A percentile compares a stretch with the other conserved stretches of the same genome.
phyloP scores from a whole-genome alignment of 2,329 filamentous ascomycete genomes.

The Paracoccidioides brasiliensis region DNA sequence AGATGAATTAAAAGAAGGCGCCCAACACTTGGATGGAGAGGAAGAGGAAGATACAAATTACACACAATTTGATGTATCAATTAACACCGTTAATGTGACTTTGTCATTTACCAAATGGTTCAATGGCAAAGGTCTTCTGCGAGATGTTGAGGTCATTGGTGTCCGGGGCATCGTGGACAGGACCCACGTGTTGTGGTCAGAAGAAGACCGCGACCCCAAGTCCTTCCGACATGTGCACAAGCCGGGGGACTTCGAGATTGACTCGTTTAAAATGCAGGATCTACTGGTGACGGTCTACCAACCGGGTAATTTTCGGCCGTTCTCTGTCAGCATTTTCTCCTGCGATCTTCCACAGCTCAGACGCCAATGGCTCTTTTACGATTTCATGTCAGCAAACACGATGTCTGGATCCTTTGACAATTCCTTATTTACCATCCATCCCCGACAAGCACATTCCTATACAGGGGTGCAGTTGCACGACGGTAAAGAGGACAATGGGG shows the following conservation, averaged over 20 bases:
- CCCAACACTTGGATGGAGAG: slow-evolving; percentile 15
- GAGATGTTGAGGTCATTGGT: slow-evolving; percentile 87
- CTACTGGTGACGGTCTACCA: slow-evolving; percentile 84
- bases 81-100: slow-evolving; percentile 91
- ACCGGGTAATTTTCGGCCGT: slow-evolving; percentile 81
- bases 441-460: slow-evolving; percentile 73
- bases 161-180: slow-evolving; percentile 86
- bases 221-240: slow-evolving; percentile 78
- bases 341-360: slow-evolving; percentile 85
- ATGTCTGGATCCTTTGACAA: slow-evolving; percentile 94
- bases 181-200: slow-evolving; percentile 63
- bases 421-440: slow-evolving; percentile 93
- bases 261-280: slow-evolving; percentile 93
- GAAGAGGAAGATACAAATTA: slow-evolving; percentile 86
- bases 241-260: slow-evolving; percentile 91
- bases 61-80: slow-evolving; percentile 90
- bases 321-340: slow-evolving; percentile 87
- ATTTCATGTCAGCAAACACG: slow-evolving; percentile 87
- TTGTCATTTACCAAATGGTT: slow-evolving; percentile 98
- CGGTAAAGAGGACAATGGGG: slow-evolving; percentile 46
- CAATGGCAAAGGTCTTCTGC: slow-evolving; percentile 83
- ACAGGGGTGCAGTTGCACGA: slow-evolving; percentile 50
- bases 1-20: slow-evolving; percentile 31
- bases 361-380: slow-evolving; percentile 97
- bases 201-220: slow-evolving; percentile 59